Evolutionary conservation across 2,329 filamentous ascomycete species (phyloP), one percentile per base, ranked within the genome.

Genomic region (Colletotrichum horii): DNA sequence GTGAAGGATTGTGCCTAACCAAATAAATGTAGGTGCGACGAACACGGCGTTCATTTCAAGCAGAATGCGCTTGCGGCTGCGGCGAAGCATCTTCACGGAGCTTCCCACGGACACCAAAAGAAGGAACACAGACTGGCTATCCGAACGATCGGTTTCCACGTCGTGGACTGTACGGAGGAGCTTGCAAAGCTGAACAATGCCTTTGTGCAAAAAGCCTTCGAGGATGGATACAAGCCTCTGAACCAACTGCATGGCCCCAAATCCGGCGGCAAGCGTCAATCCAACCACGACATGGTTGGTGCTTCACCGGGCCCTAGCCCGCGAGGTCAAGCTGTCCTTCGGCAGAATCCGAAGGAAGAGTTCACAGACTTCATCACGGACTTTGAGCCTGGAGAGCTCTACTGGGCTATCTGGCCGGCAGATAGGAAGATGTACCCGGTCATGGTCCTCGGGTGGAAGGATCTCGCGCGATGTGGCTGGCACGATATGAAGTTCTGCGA

Each of bases 21-120:
- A 61, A 8, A 9, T 22, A 7, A 58, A 14, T 24, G 36, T 15
- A 70, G 65, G 22, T 80, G 79, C 64, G 76, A 77, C 16, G 68
- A 79, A 38, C 78, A 80, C 26, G 74, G 66, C 12, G 76, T 79
- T 26, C 76, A 79, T 34, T 79, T 80, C 61, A 75, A 74, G 28
- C 56, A 70, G 26, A 73, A 77, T 8, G 76, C 76, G 2, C 26
- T 79, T 4, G 56, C 38, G 6, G 76, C 74, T 12, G 78, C 77
- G 14, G 71, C 77, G 28, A 78, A 78, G 38, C 78, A 79, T 43
- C 70, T 79, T 7, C 69, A 78, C 26, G 71, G 69, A 6, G 52
- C 32, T 2, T 71, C 71, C n/a, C 77, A 78, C 48, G 71, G 71
- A 5, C 70, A 77, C n/a, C 55, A 68, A 52, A 56, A 67, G 19